Conservation (phyloP, 1,284 basidiomycete species). For the Papiliotrema flavescens region DNA sequence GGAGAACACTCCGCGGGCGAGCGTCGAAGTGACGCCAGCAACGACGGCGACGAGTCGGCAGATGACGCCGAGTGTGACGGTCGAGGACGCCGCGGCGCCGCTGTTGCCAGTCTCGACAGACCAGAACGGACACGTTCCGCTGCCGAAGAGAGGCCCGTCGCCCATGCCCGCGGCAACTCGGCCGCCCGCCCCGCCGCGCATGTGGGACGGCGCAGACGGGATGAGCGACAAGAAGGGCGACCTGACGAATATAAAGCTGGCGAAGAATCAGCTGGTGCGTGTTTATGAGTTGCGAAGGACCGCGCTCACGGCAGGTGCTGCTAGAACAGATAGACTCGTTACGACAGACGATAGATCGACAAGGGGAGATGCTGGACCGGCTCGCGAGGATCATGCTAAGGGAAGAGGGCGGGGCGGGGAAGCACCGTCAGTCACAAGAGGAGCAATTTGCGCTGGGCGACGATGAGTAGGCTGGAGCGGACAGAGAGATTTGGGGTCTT, state of each 20-base stretch:
- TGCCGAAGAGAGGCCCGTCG: slow-evolving; percentile 1
- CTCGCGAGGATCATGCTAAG: slow-evolving; percentile 16
- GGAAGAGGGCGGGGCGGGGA: background rate
- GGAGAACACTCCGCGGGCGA: slow-evolving; percentile 6
- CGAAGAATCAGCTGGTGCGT: slow-evolving; percentile 47
- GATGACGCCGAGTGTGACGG: background rate
- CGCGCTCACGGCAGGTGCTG: slow-evolving; percentile 27
- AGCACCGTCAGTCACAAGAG: slow-evolving; percentile 6
- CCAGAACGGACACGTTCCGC: background rate
- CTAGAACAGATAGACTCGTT: slow-evolving; percentile 44
- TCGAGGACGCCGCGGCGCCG: background rate
- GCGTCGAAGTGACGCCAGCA: background rate
- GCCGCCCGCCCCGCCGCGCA: slow-evolving; percentile 5
- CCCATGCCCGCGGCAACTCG: background rate
- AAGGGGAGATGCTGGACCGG: slow-evolving; percentile 35
- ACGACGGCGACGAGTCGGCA: background rate
- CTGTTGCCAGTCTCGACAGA: slow-evolving; percentile 2
- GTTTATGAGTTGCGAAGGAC: background rate
- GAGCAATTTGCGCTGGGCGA: slow-evolving; percentile 25
- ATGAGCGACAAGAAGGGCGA: slow-evolving; percentile 6
- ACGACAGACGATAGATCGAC: slow-evolving; percentile 38
- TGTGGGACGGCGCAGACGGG: slow-evolving; percentile 28
- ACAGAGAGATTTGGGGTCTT: too few relatives aligned
- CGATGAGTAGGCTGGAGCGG: slow-evolving; percentile 6
- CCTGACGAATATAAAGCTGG: slow-evolving; percentile 45